Evolutionary conservation across 2,329 filamentous ascomycete genomes (phyloP).

Genomic region (Alternaria conjuncta): DNA sequence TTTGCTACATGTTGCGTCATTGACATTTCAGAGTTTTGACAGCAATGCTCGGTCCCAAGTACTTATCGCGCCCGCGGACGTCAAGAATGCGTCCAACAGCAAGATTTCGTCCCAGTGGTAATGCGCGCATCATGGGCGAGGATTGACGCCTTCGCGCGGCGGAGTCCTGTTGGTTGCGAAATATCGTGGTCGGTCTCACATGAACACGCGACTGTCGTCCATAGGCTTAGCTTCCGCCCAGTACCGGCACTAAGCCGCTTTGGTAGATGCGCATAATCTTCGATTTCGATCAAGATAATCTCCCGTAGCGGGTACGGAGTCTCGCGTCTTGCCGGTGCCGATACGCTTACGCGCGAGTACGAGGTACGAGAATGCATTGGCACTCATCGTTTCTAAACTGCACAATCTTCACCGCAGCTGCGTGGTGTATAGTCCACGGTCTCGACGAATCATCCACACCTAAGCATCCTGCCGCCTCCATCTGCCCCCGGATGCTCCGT

Average conservation of each 20-base stretch:
- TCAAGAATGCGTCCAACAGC: not conserved
- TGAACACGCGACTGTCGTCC: not conserved
- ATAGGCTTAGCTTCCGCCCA: constrained; percentile 11
- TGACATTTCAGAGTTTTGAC: not conserved
- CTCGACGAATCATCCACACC: not conserved
- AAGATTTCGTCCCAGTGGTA: not conserved
- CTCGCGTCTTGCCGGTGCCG: not conserved
- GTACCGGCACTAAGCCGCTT: constrained; percentile 1
- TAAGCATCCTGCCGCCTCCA: not conserved
- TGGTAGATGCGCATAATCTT: not conserved
- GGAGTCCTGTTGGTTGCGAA: not conserved
- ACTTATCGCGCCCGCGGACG: not conserved
- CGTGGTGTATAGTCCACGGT: not conserved
- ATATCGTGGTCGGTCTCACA: not conserved
- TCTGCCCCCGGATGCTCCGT: not conserved
- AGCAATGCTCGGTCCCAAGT: not conserved
- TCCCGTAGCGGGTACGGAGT: not conserved
- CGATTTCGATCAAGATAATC: not conserved
- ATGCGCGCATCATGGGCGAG: not conserved
- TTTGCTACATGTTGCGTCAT: constrained; percentile 12
- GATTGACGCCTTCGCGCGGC: not conserved
- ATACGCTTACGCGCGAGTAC: not conserved
- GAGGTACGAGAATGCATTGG: not conserved
- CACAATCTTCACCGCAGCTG: not conserved
- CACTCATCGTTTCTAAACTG: not conserved